Conservation (phyloP, 2,329 filamentous ascomycete genomes). For the Madurella mycetomatis region DNA sequence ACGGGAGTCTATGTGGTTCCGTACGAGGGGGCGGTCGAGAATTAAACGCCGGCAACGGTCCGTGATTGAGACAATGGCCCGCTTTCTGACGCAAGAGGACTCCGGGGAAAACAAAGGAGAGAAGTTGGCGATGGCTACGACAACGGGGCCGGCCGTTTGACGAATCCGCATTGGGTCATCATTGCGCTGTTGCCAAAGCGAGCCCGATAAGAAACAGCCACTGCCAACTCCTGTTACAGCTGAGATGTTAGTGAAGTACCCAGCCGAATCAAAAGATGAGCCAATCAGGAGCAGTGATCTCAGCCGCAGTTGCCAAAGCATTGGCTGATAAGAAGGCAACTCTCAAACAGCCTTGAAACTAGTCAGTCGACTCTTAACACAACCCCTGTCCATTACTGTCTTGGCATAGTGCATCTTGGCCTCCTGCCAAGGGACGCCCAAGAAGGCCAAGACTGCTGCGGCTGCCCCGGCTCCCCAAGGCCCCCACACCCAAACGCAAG, state of each 20-base stretch:
- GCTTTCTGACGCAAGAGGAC: not conserved
- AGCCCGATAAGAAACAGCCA: not conserved
- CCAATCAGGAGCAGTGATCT: not conserved
- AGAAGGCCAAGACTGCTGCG: constrained; percentile 8
- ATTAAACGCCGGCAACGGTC: not conserved
- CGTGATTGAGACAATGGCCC: not conserved
- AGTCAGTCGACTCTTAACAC: not conserved
- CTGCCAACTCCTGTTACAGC: not conserved
- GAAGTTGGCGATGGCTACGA: not conserved
- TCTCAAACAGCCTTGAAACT: not conserved
- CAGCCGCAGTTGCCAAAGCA: not conserved
- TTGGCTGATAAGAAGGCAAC: not conserved
- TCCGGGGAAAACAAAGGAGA: not conserved
- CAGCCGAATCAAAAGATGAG: not conserved
- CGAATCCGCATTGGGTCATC: not conserved
- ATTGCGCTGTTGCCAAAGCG: not conserved
- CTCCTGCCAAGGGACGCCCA: constrained; percentile 1
- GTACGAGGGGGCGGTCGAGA: constrained; percentile 1
- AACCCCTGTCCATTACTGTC: not conserved
- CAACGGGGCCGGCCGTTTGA: not conserved
- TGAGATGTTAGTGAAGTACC: not conserved
- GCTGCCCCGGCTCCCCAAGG: not conserved
- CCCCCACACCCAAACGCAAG: not conserved
- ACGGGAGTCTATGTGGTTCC: not conserved
- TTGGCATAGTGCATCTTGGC: not conserved